Evolutionary conservation across 108 stramenopile species (phyloP).

Genomic region (Cyclotella distinguenda): DNA sequence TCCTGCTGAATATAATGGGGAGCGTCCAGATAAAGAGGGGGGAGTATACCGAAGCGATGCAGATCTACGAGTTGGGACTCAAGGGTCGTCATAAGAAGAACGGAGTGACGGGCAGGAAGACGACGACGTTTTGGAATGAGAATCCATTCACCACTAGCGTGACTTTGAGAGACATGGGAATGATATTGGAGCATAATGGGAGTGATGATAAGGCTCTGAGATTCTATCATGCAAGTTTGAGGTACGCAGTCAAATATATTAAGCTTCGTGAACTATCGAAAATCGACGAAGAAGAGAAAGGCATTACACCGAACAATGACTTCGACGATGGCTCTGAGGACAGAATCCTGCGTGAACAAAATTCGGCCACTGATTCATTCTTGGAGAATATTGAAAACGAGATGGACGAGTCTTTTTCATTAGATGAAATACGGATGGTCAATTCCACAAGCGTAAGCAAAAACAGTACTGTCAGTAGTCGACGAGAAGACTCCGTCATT

Average conservation of each 20-base stretch:
- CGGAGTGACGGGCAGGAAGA: conserved; percentile 11
- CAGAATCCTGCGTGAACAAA: no score
- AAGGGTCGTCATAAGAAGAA: conserved; percentile 50
- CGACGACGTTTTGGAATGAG: conserved; percentile 4
- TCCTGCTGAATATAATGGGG: conserved; percentile 83
- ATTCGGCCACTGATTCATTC: conserved; percentile 3
- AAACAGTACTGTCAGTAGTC: neutral
- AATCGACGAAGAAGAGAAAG: neutral
- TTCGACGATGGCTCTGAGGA: neutral
- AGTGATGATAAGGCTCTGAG: conserved; percentile 65
- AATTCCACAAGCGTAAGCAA: conserved; percentile 24
- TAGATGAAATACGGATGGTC: conserved; percentile 44
- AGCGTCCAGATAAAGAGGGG: conserved; percentile 75
- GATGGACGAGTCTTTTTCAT: conserved; percentile 34
- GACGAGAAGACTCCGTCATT: neutral
- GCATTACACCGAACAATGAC: neutral
- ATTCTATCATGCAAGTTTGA: conserved; percentile 80
- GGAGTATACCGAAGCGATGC: conserved; percentile 76
- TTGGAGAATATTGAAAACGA: conserved; percentile 20
- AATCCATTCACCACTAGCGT: conserved; percentile 60
- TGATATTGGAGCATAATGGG: conserved; percentile 71
- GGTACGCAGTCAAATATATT: conserved; percentile 46
- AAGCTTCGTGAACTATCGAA: neutral
- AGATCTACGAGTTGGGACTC: conserved; percentile 72
- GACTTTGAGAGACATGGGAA: conserved; percentile 84